Evolutionary conservation across 306 rosid genomes (phyloP).

Genomic region (Arachis stenosperma): DNA sequence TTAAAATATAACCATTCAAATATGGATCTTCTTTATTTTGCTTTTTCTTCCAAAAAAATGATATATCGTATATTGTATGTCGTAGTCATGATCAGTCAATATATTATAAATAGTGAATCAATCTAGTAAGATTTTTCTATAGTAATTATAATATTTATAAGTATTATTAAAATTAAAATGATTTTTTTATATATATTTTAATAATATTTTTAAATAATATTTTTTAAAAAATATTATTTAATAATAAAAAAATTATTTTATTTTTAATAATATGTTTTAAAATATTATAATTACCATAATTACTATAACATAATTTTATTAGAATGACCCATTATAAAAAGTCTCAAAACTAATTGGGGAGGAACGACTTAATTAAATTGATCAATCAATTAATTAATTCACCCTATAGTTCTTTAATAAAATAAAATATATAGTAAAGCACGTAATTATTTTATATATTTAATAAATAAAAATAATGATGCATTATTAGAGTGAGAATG

Average conservation of each 20-base stretch:
- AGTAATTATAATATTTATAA: too few relatives aligned
- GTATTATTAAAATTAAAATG: too few relatives aligned
- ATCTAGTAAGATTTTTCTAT: too few relatives aligned
- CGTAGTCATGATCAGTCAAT: not conserved
- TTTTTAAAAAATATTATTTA: too few relatives aligned
- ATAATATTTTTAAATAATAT: too few relatives aligned
- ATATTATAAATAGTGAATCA: not conserved
- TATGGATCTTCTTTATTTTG: conserved; percentile 31
- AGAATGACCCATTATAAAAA: conserved; percentile 16
- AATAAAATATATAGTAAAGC: not conserved
- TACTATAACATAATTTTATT: too few relatives aligned
- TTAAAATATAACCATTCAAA: conserved; percentile 19
- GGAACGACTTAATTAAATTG: too few relatives aligned
- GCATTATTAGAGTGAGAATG: conserved; percentile 49
- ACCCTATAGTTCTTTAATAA: not conserved
- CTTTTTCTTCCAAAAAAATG: conserved; percentile 19
- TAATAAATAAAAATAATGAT: not conserved
- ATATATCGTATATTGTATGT: conserved; percentile 30
- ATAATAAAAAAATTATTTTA: too few relatives aligned
- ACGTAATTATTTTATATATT: not conserved
- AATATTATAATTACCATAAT: too few relatives aligned
- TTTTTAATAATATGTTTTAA: too few relatives aligned
- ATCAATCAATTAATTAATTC: not conserved
- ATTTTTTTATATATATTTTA: too few relatives aligned
- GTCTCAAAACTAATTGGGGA: conserved; percentile 7